Base-by-base conservation (phyloP, 352 stramenopile species). In the Globisporangium alternatum region DNA sequence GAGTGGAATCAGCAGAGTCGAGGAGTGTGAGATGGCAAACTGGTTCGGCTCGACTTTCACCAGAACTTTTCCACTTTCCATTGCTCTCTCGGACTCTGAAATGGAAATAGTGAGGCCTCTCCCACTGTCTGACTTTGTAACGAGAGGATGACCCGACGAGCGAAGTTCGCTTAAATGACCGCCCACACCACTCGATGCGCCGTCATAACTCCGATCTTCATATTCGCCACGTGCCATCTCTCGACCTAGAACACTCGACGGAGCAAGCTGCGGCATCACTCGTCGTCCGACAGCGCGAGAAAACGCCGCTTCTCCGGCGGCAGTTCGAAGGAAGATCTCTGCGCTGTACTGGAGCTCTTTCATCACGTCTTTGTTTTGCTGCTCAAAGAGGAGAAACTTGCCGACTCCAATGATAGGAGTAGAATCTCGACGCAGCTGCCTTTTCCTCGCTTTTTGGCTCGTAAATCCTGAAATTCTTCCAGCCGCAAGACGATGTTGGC, bases 341-440 rank as follows among this genome's bases (percentile, higher is more conserved):
- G 86, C 87, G 49, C 87, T 92, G 66, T 93, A 96, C 65, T 95
- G 85, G 10, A 96, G 70, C 61, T 96, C 88, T 65, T 96, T 96
- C 57, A 96, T 72, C n/a, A 96, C 83, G 44, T 96, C 88, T 64
- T 95, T 95, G 73, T 95, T 96, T 54, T 95, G 86, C 60, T 95
- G 88, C 58, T 95, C 87, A 62, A 89, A 96, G 3, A 96, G 65
- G n/a, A 95, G 56, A 49, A 96, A 84, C 43, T 95, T 95, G 17
- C 88, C 86, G 15, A 88, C 72, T 5, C 87, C 86, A 49, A 83
- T 72, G 30, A 90, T 66, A 25, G 86, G 85, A 44, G 78, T 83
- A 8, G 86, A 75, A 62, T 93, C 81, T n/a, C 81, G 81, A 30
- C 81, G 77, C n/a, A 88, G 55, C 51, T 91, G 84, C 1, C 80